Base-by-base conservation (phyloP, 2,329 filamentous ascomycete species). In the Lachnellula suecica region DNA sequence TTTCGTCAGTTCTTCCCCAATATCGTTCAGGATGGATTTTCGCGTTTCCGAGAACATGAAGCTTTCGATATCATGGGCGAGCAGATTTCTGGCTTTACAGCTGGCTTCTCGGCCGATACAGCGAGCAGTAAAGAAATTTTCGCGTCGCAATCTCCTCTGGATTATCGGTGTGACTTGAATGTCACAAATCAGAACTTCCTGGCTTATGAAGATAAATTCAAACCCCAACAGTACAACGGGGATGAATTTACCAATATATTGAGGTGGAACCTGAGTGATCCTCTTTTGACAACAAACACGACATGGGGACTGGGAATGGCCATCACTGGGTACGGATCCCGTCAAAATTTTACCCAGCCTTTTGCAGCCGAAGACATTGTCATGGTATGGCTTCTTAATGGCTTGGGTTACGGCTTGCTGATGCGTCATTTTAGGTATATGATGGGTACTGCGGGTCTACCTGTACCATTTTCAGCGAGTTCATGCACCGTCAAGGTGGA, bases 361-460 rank as follows among this genome's bases (percentile, higher is more conserved):
- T 79, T 77, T 60, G 57, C 64, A 7, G 55, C 70, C 1, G 66
- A 74, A 22, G 59, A 76, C 41, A 72, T 77, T 29, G 54, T 73
- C 20, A 59, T 77, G 52, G 57, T 81, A 47, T 75, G 74, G 5
- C 43, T 20, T 37, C 31, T 35, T 31, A 55, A 25, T 29, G 17
- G 50, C 19, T 63, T 38, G 4, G 27, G 20, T 23, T 8, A 31
- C 31, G 7, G 11, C 29, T 47, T 8, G 34, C 4, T 19, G 15
- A 17, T 15, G 9, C 19, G 10, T 4, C 17, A 20, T 15, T 49
- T 20, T 15, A 53, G 51, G 34, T 48, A 7, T 61, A 63, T 40
- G 79, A 84, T 59, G 82, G 82, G n/a, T 71, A 71, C 53, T 87
- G 83, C 64, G 76, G 72, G 11, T 84, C 81, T 0, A 81, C 83